Evolutionary conservation across 345 rosid species (phyloP), one percentile per base, ranked within the genome.

Genomic region (Melaleuca quinquenervia): DNA sequence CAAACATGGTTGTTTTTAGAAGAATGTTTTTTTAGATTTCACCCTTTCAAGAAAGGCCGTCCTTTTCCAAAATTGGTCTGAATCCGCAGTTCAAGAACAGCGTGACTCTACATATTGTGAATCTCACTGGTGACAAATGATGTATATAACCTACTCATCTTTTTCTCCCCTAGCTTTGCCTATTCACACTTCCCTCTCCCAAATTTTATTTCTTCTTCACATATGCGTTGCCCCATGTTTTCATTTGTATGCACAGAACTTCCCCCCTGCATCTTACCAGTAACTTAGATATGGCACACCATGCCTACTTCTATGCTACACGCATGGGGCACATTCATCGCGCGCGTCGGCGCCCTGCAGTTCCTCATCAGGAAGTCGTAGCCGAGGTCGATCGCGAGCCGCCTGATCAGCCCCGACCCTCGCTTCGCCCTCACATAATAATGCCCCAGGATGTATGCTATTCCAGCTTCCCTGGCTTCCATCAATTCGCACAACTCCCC

Each of bases 261-360:
- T 36, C 29, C 49, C 75, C 55, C 29, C 84, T 53, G n/a, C 22
- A 58, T 56, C 44, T 62, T n/a, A 83, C 85, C 48, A 82, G 75
- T 41, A 85, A 82, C 83, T 86, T 78, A 97, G 82, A 97, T 96
- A 91, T 90, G 87, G 90, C 95, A 96, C 3, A 95, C 54, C 99
- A 97, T 95, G 74, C 99, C 99, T 29, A 97, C 99, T 88, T 97
- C 99, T 83, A 97, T 89, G 3, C 98, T 97, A 13, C 98, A 95
- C 4, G 95, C 98, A 70, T 94, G 96, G 0, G 99, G 96, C n/a
- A 90, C 89, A 15, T 91, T 94, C 54, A 94, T 86, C 6, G 90
- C 92, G 76, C 87, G 88, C 15, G 91, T 85, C 0, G 95, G 91
- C 7, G 93, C 85, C 84, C 99, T 89, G 87, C 92, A 92, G 84